A percentile compares a stretch with the other conserved stretches of the same genome.
Conservation (phyloP, 768 basidiomycete genomes). For the Pulveroboletus sp. region DNA sequence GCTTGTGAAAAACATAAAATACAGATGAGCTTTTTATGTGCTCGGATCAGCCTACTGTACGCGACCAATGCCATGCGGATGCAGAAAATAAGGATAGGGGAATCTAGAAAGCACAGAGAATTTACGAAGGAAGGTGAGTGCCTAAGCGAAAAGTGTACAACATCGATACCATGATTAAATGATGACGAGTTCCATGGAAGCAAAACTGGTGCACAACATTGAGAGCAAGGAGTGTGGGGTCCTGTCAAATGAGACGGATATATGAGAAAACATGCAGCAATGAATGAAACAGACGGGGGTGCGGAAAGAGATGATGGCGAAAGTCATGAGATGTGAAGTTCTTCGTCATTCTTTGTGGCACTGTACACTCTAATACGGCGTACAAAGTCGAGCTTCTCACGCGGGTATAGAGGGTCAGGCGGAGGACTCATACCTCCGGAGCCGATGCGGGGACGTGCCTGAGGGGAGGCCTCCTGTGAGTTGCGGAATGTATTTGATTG, state of each 20-base stretch:
- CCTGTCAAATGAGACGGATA: slow-evolving; percentile 12
- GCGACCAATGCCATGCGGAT: slow-evolving; percentile 11
- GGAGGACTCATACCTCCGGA: slow-evolving; percentile 17
- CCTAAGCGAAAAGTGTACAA: slow-evolving; percentile 11
- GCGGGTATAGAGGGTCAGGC: slow-evolving; percentile 25
- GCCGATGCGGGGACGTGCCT: slow-evolving; percentile 4
- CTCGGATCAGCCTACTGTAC: slow-evolving; percentile 3
- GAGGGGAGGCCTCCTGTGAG: slow-evolving; percentile 16
- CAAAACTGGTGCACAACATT: not conserved
- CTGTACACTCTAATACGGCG: slow-evolving; percentile 53
- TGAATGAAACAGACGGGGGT: not conserved
- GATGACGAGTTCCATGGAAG: slow-evolving; percentile 1
- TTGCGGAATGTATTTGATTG: slow-evolving; percentile 18
- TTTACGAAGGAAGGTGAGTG: slow-evolving; percentile 9
- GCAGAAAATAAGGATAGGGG: slow-evolving; percentile 9
- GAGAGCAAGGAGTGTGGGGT: slow-evolving; percentile 16
- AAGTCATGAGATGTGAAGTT: slow-evolving; percentile 22
- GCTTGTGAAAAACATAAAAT: slow-evolving; percentile 13
- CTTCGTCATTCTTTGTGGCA: slow-evolving; percentile 42
- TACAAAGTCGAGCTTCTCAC: slow-evolving; percentile 45
- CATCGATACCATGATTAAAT: slow-evolving; percentile 6
- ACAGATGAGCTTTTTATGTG: slow-evolving; percentile 11
- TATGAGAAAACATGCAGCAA: slow-evolving; percentile 1
- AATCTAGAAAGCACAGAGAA: slow-evolving; percentile 1
- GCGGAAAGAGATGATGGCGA: not conserved